phyloP scores from a whole-genome alignment of 2,329 filamentous ascomycete genomes.

The Cladosporium sp. region DNA sequence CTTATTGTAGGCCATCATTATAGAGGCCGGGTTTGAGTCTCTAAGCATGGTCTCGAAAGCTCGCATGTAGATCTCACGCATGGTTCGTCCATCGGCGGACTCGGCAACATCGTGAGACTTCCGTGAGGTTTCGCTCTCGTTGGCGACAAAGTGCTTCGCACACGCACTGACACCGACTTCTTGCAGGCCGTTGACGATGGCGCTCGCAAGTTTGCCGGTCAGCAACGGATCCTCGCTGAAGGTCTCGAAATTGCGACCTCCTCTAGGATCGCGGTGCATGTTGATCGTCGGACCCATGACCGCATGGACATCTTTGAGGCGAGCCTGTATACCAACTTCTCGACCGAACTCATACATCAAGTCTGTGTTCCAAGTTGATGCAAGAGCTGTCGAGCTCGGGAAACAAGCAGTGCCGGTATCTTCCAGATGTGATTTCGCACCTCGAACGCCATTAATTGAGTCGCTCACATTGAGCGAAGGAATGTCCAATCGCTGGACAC shows the following conservation, averaged over 20 bases:
- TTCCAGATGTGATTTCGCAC: slow-evolving; percentile 61
- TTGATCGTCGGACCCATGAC: slow-evolving; percentile 27
- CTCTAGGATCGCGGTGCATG: slow-evolving; percentile 33
- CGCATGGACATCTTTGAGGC: slow-evolving; percentile 26
- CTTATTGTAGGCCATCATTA: slow-evolving; percentile 72
- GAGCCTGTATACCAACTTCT: slow-evolving; percentile 24
- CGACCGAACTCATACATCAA: slow-evolving; percentile 20
- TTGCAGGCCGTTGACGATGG: slow-evolving; percentile 60
- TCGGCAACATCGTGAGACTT: slow-evolving; percentile 35
- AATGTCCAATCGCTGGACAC: slow-evolving; percentile 47
- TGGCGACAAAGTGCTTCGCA: slow-evolving; percentile 72
- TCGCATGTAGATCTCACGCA: slow-evolving; percentile 68
- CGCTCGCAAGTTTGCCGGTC: slow-evolving; percentile 66
- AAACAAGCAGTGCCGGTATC: slow-evolving; percentile 66
- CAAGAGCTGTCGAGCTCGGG: slow-evolving; percentile 50
- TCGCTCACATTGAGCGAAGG: slow-evolving; percentile 64
- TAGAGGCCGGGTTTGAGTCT: slow-evolving; percentile 22
- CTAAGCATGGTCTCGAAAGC: slow-evolving; percentile 67
- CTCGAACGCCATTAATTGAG: slow-evolving; percentile 66
- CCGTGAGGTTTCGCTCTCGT: slow-evolving; percentile 67
- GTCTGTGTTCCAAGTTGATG: slow-evolving; percentile 25
- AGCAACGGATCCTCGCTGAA: slow-evolving; percentile 79
- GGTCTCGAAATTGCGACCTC: slow-evolving; percentile 80
- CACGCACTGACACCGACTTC: slow-evolving; percentile 70
- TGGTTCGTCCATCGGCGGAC: slow-evolving; percentile 57